Conservation (phyloP, 179 eudicot species). For the Monotropa hypopitys region DNA sequence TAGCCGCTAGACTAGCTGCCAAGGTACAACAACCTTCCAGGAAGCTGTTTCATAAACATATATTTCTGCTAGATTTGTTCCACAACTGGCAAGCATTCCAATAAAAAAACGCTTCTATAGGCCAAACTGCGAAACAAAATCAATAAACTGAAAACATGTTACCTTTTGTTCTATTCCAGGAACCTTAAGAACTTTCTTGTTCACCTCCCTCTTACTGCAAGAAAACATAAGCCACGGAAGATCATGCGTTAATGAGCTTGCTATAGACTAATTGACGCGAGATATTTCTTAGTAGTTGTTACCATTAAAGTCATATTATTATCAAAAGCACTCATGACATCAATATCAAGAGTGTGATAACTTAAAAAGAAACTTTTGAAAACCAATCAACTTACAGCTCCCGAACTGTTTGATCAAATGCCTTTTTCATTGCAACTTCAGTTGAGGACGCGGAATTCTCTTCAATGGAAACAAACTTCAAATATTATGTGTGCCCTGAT, state of each 20-base stretch:
- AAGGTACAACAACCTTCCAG: neutral
- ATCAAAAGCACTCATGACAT: neutral
- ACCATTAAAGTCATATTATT: neutral
- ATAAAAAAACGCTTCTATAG: neutral
- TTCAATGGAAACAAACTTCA: conserved; percentile 4
- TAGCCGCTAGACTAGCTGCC: neutral
- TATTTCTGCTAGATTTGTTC: neutral
- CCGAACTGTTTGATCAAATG: conserved; percentile 72
- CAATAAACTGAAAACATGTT: neutral
- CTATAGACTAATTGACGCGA: neutral
- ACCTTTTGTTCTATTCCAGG: conserved; percentile 94
- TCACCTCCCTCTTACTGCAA: conserved; percentile 91
- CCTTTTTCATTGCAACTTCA: conserved; percentile 57
- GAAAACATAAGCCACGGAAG: conserved; percentile 5
- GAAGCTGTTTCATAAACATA: neutral
- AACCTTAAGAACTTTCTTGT: conserved; percentile 96
- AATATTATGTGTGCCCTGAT: neutral
- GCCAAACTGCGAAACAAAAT: neutral
- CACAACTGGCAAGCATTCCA: conserved; percentile 1
- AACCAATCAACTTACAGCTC: conserved; percentile 49
- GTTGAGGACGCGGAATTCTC: neutral
- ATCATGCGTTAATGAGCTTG: neutral
- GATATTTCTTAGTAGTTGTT: neutral
- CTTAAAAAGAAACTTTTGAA: conserved; percentile 3
- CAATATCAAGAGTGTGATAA: neutral